Base-by-base conservation (phyloP, 805 yeast species). In the Metschnikowia aberdeeniae region DNA sequence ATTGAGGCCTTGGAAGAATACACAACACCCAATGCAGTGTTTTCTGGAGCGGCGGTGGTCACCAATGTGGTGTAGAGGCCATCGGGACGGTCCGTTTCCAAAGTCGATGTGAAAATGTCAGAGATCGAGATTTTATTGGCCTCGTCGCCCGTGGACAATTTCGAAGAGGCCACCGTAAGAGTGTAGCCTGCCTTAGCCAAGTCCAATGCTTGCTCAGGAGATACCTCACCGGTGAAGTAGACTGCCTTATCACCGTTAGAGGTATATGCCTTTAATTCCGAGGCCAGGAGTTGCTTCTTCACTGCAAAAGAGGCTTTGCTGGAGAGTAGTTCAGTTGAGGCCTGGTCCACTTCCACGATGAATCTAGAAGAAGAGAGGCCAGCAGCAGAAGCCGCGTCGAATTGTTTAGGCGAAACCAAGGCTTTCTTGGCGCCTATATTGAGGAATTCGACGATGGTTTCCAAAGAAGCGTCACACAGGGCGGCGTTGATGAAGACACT, bases 1-100 rank as follows among this genome's bases (percentile, higher is more conserved):
- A 93, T 81, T 29, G 96, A 87, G 55, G 85, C 89, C 34, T 67
- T 67, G 0, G 96, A 88, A 0, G 98, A 92, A 68, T 89, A 93
- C 8, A 92, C 97, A 26, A 92, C 75, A 5, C 99, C 99, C 42
- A 93, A 72, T 1, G 76, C 75, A 24, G 73, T 59, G 43, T 60
- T 57, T n/a, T 68, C 46, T 7, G 74, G 74, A 1, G 90, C 81
- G 46, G 82, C 83, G 47, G 86, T 82, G 45, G 81, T 71, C 34
- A 93, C 95, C 43, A 93, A 70, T 1, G 99, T 88, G 10, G 97
- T 78, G 68, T 68, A 90, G 35, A 92, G 75, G 0, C 89, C 92
- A 63, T 93, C 99, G 5, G 76, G 70, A 59, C 99, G 82, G 64
- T 93, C 99, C 3, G 96, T 85, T 19, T 73, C 74, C 52, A 87